phyloP scores from a whole-genome alignment of 495 filamentous ascomycete species.

The Penicillium cosmopolitanum region DNA sequence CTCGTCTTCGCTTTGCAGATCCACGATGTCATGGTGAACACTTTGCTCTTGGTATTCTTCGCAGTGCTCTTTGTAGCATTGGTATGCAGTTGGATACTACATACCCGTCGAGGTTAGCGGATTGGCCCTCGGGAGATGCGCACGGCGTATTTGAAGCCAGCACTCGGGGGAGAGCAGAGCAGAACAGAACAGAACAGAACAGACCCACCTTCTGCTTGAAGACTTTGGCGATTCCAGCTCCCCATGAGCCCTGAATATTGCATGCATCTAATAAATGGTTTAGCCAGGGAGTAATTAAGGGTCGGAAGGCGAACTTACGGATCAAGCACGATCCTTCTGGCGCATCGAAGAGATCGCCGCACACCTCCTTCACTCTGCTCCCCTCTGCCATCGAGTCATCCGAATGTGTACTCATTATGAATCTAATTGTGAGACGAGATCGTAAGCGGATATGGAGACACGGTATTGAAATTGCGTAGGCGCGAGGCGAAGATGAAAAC shows the following conservation, averaged over 20 bases:
- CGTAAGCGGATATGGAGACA: not conserved
- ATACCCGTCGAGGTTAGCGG: not conserved
- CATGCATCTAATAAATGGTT: conserved; percentile 44
- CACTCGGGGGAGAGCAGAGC: not conserved
- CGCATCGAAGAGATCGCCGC: conserved; percentile 49
- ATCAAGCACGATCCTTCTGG: conserved; percentile 48
- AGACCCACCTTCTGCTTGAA: conserved; percentile 40
- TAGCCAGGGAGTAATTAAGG: conserved; percentile 3
- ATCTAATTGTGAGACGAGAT: not conserved
- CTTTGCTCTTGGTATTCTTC: conserved; percentile 3
- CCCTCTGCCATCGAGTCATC: not conserved
- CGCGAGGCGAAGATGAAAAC: not conserved
- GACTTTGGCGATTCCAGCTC: conserved; percentile 41
- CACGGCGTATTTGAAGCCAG: not conserved
- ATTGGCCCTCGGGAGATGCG: not conserved
- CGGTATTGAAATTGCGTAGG: not conserved
- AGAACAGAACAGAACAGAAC: not conserved
- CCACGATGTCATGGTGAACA: conserved; percentile 11
- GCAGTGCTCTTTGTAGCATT: conserved; percentile 41
- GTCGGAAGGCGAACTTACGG: conserved; percentile 31
- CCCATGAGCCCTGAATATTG: conserved; percentile 50
- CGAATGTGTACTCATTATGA: not conserved
- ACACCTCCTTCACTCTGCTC: conserved; percentile 29
- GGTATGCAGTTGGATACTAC: conserved; percentile 48
- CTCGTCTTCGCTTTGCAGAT: conserved; percentile 9